phyloP scores from a whole-genome alignment of 257 asterid genomes.

The Handroanthus guayacan region DNA sequence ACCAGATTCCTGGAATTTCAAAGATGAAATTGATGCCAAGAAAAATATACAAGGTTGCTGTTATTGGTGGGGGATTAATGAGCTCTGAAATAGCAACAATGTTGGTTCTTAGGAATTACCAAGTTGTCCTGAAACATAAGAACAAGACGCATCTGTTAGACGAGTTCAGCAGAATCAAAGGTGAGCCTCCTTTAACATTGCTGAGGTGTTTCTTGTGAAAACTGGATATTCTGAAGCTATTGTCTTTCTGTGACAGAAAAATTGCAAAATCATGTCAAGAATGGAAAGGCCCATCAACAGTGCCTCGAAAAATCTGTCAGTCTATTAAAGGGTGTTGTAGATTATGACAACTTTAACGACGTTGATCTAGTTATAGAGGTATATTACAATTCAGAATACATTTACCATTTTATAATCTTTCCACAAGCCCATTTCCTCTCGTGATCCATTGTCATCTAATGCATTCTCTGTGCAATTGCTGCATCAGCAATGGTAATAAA shows the following conservation, averaged over 20 bases:
- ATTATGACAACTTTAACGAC: slow-evolving; percentile 47
- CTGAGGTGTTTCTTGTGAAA: background rate
- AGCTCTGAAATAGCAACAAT: slow-evolving; percentile 52
- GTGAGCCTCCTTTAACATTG: slow-evolving; percentile 33
- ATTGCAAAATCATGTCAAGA: slow-evolving; percentile 45
- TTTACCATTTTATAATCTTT: background rate
- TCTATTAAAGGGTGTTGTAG: slow-evolving; percentile 53
- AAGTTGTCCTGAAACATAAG: slow-evolving; percentile 54
- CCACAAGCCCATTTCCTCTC: background rate
- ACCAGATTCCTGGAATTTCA: slow-evolving; percentile 59
- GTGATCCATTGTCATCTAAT: background rate
- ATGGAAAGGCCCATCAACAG: slow-evolving; percentile 41
- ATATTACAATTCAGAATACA: background rate
- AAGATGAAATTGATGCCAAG: slow-evolving; percentile 51
- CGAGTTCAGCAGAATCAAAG: slow-evolving; percentile 36
- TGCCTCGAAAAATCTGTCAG: slow-evolving; percentile 38
- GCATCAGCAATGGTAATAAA: background rate
- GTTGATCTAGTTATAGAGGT: slow-evolving; percentile 72
- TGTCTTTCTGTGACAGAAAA: slow-evolving; percentile 40
- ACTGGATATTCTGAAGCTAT: slow-evolving; percentile 5
- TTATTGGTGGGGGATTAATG: slow-evolving; percentile 62
- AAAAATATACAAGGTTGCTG: slow-evolving; percentile 54
- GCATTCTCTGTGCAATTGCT: slow-evolving; percentile 6
- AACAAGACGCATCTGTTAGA: slow-evolving; percentile 40
- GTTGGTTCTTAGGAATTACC: slow-evolving; percentile 46